These are phyloP conservation scores for Drechslerella coelobrocha DNA, from an alignment of 2,329 filamentous ascomycete genomes.

Conservation along the genomic window DNA sequence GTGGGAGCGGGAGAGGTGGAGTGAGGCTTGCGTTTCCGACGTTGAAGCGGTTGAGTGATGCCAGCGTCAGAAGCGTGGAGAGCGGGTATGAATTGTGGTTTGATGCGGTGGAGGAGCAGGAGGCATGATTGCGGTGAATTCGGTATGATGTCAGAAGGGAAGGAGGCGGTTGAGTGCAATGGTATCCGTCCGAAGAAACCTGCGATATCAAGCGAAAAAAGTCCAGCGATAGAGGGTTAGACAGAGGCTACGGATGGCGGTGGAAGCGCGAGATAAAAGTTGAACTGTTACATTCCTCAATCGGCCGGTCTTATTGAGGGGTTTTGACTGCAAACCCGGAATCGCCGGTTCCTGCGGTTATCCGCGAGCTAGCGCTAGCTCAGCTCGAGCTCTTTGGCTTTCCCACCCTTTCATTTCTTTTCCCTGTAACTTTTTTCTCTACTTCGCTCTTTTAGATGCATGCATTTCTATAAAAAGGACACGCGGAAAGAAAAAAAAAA, in stretches of 20 bases:
- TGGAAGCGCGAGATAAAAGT: not conserved
- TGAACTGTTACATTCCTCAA: not conserved
- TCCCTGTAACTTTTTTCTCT: too few species aligned
- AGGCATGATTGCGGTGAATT: not conserved
- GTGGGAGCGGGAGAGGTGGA: not conserved
- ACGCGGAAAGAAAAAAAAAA: too few species aligned
- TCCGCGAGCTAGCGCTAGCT: too few species aligned
- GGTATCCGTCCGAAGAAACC: too few species aligned
- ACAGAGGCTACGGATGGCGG: not conserved
- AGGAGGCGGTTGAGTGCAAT: not conserved
- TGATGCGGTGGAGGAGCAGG: slow-evolving; percentile 39
- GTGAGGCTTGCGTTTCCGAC: slow-evolving; percentile 32
- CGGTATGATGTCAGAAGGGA: not conserved
- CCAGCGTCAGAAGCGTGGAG: slow-evolving; percentile 33
- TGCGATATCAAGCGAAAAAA: too few species aligned
- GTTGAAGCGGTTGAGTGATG: slow-evolving; percentile 42
- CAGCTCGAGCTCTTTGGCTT: not conserved
- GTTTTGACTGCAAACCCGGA: not conserved
- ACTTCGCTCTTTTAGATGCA: too few species aligned
- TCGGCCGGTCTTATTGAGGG: not conserved
- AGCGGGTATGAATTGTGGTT: slow-evolving; percentile 42
- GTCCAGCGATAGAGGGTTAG: not conserved
- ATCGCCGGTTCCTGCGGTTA: too few species aligned
- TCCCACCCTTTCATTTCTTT: too few species aligned
- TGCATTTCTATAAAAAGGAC: too few species aligned